phyloP scores from a whole-genome alignment of 805 yeast genomes.

The Cyberlindnera bimundalis region DNA sequence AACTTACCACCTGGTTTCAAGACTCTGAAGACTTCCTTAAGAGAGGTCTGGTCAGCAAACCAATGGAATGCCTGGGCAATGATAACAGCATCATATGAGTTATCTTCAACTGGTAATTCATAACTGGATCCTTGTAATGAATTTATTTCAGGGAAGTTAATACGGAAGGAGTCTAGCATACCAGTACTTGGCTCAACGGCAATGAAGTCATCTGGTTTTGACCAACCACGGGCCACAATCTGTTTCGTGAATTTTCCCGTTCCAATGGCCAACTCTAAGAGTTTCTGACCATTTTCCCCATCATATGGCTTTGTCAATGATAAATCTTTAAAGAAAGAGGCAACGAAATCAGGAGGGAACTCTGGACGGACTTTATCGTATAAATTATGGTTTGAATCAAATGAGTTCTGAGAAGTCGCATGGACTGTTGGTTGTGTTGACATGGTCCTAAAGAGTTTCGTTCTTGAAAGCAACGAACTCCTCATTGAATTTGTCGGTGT shows the following conservation, averaged over 20 bases:
- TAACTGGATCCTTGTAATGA: conserved; percentile 41
- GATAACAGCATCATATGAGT: conserved; percentile 45
- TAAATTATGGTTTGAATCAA: conserved; percentile 46
- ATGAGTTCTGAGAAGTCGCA: conserved; percentile 43
- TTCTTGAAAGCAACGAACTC: too few species aligned
- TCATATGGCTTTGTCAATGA: conserved; percentile 25
- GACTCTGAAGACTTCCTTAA: conserved; percentile 49
- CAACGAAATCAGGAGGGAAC: conserved; percentile 41
- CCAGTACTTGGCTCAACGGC: conserved; percentile 58
- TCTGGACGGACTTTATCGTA: conserved; percentile 54
- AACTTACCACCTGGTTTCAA: conserved; percentile 47
- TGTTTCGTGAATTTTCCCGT: conserved; percentile 60
- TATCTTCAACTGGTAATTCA: conserved; percentile 42
- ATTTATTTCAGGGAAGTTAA: conserved; percentile 43
- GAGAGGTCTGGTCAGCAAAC: conserved; percentile 50
- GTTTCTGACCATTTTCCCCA: conserved; percentile 22
- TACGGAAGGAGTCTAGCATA: conserved; percentile 46
- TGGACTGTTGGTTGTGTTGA: conserved; percentile 13
- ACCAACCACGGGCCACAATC: conserved; percentile 38
- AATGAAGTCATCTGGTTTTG: conserved; percentile 29
- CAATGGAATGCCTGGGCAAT: conserved; percentile 66
- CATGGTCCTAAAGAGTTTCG: neutral
- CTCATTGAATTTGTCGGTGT: too few species aligned
- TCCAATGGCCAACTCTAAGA: conserved; percentile 57
- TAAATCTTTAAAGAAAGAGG: conserved; percentile 38